Evolutionary conservation across 345 rosid genomes (phyloP).

Genomic region (Citrus sinensis): DVS_A1.0 CM039162.1:14332001-14332500

Average conservation of each 20-base stretch:
- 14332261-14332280: background rate
- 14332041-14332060: accelerated
- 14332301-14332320: background rate
- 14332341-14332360: conserved; percentile 39
- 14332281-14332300: background rate
- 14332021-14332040: no score
- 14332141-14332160: no score
- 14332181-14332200: no score
- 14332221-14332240: no score
- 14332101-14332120: no score
- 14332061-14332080: no score
- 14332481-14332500: conserved; percentile 4
- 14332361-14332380: conserved; percentile 30
- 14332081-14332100: no score
- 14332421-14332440: conserved; percentile 19
- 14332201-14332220: no score
- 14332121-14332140: no score
- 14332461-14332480: background rate
- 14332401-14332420: background rate
- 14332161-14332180: no score
- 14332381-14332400: conserved; percentile 21
- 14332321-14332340: conserved; percentile 41
- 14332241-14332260: no score
- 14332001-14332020: no score
- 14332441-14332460: conserved; percentile 12